Conservation (phyloP, 2,329 filamentous ascomycete genomes). For the Plectosphaerella cucumerina region DNA sequence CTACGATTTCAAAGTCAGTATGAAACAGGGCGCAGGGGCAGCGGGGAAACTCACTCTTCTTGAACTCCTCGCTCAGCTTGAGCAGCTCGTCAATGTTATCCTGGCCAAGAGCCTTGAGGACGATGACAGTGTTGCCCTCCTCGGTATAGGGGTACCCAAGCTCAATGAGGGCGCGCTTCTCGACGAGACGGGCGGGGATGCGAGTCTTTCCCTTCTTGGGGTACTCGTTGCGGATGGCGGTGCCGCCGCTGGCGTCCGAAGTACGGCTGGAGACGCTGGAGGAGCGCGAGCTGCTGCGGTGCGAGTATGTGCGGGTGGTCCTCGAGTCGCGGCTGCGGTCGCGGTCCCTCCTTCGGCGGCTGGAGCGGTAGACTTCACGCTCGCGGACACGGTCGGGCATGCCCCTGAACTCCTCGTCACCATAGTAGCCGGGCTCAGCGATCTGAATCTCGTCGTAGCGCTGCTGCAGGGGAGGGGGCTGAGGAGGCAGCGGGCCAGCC, state of each 20-base stretch:
- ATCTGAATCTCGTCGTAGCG: conserved; percentile 64
- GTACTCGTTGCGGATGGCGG: conserved; percentile 56
- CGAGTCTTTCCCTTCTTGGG: conserved; percentile 83
- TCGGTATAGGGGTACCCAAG: conserved; percentile 83
- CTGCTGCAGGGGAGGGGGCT: conserved; percentile 49
- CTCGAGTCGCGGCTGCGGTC: conserved; percentile 36
- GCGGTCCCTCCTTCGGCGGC: conserved; percentile 34
- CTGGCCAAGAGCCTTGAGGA: conserved; percentile 80
- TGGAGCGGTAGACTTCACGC: conserved; percentile 49
- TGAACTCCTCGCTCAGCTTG: conserved; percentile 74
- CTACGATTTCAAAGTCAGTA: conserved; percentile 16
- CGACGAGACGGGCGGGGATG: conserved; percentile 77
- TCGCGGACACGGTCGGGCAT: conserved; percentile 58
- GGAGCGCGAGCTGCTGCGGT: conserved; percentile 36
- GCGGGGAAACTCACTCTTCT: conserved; percentile 42
- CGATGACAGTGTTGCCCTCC: conserved; percentile 79
- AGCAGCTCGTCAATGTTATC: conserved; percentile 90
- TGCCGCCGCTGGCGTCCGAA: conserved; percentile 43
- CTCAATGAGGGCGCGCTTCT: conserved; percentile 75
- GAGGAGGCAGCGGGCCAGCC: conserved; percentile 38
- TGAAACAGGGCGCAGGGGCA: neutral
- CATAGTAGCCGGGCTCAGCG: conserved; percentile 63
- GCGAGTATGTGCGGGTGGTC: conserved; percentile 30
- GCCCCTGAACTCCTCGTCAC: conserved; percentile 67
- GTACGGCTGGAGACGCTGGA: conserved; percentile 39